phyloP scores from a whole-genome alignment of 495 filamentous ascomycete species.

The Neurospora sp. region DNA sequence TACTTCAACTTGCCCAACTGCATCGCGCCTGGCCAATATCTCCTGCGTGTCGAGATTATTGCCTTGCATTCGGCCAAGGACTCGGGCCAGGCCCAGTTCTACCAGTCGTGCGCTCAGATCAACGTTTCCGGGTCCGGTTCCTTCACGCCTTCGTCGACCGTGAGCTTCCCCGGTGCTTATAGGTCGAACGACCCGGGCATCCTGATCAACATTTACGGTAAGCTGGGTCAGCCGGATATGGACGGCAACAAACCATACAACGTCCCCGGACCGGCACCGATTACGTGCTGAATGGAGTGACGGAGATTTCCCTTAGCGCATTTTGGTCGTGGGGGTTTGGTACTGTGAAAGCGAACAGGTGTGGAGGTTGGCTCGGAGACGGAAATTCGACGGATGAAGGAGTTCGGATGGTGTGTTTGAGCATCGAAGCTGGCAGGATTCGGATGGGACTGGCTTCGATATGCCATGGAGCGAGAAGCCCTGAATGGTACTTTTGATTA shows the following conservation, averaged over 20 bases:
- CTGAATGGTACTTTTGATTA: not conserved
- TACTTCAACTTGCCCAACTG: slow-evolving; percentile 38
- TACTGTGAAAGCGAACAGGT: not conserved
- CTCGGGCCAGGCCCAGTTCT: slow-evolving; percentile 43
- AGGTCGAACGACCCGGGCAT: slow-evolving; percentile 41
- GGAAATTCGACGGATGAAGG: not conserved
- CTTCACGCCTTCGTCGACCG: slow-evolving; percentile 33
- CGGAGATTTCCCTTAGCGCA: not conserved
- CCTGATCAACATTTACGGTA: slow-evolving; percentile 43
- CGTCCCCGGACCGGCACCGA: slow-evolving; percentile 34
- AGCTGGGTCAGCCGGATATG: slow-evolving; percentile 34
- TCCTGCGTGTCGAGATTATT: slow-evolving; percentile 44
- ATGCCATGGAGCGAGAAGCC: not conserved
- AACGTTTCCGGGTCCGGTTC: slow-evolving; percentile 38
- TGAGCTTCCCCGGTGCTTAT: slow-evolving; percentile 47
- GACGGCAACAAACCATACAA: slow-evolving; percentile 30
- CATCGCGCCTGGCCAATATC: slow-evolving; percentile 42
- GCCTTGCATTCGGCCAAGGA: slow-evolving; percentile 39
- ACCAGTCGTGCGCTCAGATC: slow-evolving; percentile 47
- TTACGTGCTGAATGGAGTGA: slow-evolving; percentile 23
- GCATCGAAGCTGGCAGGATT: not conserved
- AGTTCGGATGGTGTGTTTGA: not conserved
- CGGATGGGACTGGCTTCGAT: not conserved
- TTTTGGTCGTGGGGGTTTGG: not conserved
- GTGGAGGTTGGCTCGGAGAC: not conserved